phyloP scores from a whole-genome alignment of 805 yeast genomes.

The Saccharomyces kudriavzevii region DNA sequence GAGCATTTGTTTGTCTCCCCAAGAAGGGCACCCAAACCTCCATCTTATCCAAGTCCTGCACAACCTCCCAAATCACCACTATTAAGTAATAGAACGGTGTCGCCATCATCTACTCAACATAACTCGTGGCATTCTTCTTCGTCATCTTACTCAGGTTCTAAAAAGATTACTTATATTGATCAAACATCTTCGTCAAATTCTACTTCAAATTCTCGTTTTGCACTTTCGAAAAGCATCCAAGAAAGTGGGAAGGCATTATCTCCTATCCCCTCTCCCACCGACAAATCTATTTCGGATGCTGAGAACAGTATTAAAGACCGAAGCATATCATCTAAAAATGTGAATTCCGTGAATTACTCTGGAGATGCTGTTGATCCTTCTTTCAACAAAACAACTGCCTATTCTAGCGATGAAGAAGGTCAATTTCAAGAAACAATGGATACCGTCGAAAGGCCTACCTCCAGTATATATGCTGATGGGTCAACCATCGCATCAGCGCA shows the following conservation, averaged over 20 bases:
- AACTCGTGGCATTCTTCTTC: not conserved
- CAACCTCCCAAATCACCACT: conserved; percentile 31
- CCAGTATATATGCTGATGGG: conserved; percentile 32
- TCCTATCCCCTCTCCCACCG: not conserved
- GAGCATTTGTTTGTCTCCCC: conserved; percentile 48
- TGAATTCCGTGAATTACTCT: conserved; percentile 16
- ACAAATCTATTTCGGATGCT: not conserved
- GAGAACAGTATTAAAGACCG: not conserved
- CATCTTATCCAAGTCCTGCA: conserved; percentile 40
- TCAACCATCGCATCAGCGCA: conserved; percentile 1
- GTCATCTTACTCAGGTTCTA: not conserved
- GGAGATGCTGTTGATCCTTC: not conserved
- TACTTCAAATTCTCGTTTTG: not conserved
- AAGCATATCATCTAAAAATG: conserved; percentile 1
- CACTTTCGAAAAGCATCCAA: not conserved
- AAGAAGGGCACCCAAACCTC: conserved; percentile 68
- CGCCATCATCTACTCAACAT: not conserved
- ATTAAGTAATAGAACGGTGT: conserved; percentile 1
- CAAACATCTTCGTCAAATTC: not conserved
- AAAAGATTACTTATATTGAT: not conserved
- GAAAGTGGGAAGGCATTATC: not conserved
- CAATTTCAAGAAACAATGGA: not conserved
- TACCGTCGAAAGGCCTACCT: conserved; percentile 32
- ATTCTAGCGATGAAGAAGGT: not conserved
- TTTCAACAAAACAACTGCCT: not conserved